Percentiles rank a stretch among this genome's conserved stretches.
Evolutionary conservation across 2,329 filamentous ascomycete species (phyloP).

Genomic region (Trichoderma koningiopsis): DNA sequence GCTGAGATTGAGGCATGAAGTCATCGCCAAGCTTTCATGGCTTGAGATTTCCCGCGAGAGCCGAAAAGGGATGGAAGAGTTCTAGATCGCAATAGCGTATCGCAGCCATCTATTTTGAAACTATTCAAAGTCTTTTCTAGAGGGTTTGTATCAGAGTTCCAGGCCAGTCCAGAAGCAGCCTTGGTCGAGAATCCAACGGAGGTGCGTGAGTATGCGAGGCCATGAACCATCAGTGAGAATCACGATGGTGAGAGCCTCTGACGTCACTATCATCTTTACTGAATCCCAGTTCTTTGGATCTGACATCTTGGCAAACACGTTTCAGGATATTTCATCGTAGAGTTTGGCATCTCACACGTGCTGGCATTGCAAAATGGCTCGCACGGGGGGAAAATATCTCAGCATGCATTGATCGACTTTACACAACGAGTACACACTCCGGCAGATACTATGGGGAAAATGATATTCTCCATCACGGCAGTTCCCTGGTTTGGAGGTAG

Average conservation of each 20-base stretch:
- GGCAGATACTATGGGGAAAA: background rate
- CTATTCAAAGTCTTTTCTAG: background rate
- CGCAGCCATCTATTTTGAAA: background rate
- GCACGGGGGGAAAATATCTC: background rate
- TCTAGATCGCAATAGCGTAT: background rate
- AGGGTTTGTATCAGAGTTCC: background rate
- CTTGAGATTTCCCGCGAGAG: background rate
- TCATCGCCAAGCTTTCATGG: background rate
- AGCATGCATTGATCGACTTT: background rate
- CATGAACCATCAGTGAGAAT: background rate
- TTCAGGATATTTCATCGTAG: background rate
- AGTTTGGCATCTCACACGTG: background rate
- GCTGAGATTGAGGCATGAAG: conserved; percentile 10
- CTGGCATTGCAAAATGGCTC: background rate
- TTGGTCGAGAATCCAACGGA: background rate
- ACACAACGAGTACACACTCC: background rate
- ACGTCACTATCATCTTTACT: background rate
- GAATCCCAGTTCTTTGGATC: background rate
- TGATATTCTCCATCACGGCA: background rate
- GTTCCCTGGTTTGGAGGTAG: background rate
- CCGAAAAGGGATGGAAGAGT: background rate
- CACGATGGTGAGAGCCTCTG: background rate
- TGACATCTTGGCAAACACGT: background rate
- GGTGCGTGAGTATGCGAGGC: background rate
- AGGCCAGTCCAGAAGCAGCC: conserved; percentile 4